Conservation (phyloP, 495 filamentous ascomycete species). For the Penicillium paxilli region DNA sequence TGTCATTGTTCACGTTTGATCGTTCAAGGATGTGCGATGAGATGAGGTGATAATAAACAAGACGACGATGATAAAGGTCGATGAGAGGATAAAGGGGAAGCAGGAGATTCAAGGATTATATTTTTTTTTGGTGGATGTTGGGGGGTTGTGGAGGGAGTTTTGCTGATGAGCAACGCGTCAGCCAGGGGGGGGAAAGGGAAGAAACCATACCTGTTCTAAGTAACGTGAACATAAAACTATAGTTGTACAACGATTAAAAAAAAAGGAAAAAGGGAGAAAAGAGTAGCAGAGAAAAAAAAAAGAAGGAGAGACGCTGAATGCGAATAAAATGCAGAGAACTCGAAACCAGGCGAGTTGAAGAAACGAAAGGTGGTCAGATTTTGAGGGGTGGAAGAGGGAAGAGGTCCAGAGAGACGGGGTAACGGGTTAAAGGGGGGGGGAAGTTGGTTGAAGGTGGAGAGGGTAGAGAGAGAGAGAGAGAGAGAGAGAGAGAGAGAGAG, state of each 20-base stretch:
- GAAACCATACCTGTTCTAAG: constrained; percentile 39
- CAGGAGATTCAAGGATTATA: constrained; percentile 14
- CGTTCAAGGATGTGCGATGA: too few relatives aligned
- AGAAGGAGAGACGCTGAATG: constrained; percentile 22
- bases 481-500: constrained; percentile 19
- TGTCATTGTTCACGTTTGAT: too few relatives aligned
- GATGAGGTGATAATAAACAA: not conserved
- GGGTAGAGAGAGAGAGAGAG: constrained; percentile 24
- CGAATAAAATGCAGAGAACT: constrained; percentile 37
- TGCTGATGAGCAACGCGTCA: constrained; percentile 28
- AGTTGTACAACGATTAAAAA: constrained; percentile 39
- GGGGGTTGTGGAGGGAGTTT: not conserved
- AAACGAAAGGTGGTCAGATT: constrained; percentile 40
- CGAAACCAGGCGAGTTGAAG: constrained; percentile 35
- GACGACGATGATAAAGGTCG: not conserved
- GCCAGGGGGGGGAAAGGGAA: constrained; percentile 18
- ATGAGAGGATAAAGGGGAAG: constrained; percentile 13
- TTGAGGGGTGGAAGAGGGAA: constrained; percentile 18
- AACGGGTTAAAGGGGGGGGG: too few relatives aligned
- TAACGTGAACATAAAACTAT: constrained; percentile 36
- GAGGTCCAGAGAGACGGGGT: constrained; percentile 23
- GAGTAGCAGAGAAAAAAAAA: not conserved
- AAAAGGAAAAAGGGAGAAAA: constrained; percentile 15
- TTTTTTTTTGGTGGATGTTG: constrained; percentile 14
- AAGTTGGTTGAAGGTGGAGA: constrained; percentile 16